phyloP scores from a whole-genome alignment of 1,284 basidiomycete genomes.

The Cutaneotrichosporon daszewskae region DNA sequence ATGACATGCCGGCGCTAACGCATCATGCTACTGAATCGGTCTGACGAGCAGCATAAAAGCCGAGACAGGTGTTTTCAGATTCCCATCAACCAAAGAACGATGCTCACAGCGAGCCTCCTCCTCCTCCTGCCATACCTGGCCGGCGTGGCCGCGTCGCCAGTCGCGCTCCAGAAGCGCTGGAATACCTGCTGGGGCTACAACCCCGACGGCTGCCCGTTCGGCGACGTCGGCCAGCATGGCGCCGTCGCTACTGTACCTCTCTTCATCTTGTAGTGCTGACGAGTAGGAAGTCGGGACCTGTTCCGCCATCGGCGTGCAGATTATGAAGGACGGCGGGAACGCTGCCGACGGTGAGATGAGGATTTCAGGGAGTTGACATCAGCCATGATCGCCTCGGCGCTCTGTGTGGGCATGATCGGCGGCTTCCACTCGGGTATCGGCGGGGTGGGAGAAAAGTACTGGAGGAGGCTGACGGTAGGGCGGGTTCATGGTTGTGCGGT shows the following conservation, averaged over 20 bases:
- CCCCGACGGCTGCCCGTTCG: slow-evolving; percentile 21
- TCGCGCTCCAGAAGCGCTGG: slow-evolving; percentile 18
- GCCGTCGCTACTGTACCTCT: slow-evolving; percentile 24
- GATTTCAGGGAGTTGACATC: too few relatives aligned
- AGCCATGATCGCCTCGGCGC: slow-evolving; percentile 41
- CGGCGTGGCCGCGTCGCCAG: too few relatives aligned
- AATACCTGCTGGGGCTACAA: slow-evolving; percentile 22
- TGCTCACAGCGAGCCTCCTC: too few relatives aligned
- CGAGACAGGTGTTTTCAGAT: too few relatives aligned
- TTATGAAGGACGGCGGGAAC: slow-evolving; percentile 44
- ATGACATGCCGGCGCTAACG: too few relatives aligned
- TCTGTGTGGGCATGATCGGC: slow-evolving; percentile 47
- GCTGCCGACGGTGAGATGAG: slow-evolving; percentile 46
- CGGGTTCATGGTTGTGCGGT: slow-evolving; percentile 15
- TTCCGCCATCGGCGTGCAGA: slow-evolving; percentile 45
- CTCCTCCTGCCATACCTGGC: too few relatives aligned
- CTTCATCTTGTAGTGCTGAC: background rate
- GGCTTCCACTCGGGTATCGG: slow-evolving; percentile 48
- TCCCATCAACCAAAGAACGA: too few relatives aligned
- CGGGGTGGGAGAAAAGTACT: slow-evolving; percentile 22
- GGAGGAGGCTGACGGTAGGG: slow-evolving; percentile 2
- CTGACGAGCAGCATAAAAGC: too few relatives aligned
- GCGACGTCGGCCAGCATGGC: slow-evolving; percentile 17
- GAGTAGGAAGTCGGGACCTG: slow-evolving; percentile 43
- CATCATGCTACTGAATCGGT: too few relatives aligned